Evolutionary conservation across 495 filamentous ascomycete species (phyloP), one percentile per base, ranked within the genome.

Genomic region (Aspergillus wentii): DNA sequence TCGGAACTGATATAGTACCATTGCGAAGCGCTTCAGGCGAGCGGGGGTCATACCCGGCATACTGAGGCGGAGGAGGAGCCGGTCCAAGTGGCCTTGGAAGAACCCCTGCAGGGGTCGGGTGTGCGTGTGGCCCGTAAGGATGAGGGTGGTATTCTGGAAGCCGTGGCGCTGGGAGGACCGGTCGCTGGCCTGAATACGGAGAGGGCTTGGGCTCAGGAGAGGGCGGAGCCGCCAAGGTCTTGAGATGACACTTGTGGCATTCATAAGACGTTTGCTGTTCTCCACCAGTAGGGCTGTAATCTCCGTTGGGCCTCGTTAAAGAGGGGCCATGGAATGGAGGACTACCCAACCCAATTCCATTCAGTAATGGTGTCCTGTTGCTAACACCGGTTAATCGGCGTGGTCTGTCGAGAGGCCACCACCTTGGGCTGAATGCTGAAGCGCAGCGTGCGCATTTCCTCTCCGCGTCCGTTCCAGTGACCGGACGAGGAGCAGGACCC

Each of bases 241-340:
- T 70, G 31, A 74, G 41, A 45, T 74, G 66, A 40, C 72, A 76
- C 41, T 74, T 75, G 47, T 76, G 72, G 43, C 72, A 76, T 49
- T 72, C 68, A 20, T 64, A 67, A 3, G 46, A 30, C 5, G 35
- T n/a, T n/a, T n/a, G 19, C 39, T 54, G 51, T 19, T 31, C 41
- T 33, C 14, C 25, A 19, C 34, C 46, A 16, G 41, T 27, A 18
- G 33, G 41, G 11, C 29, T 41, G 31, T 42, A 44, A 21, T 67
- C 60, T 2, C 61, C 63, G 41, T 64, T 65, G 17, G 52, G 35
- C 15, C 57, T 61, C 21, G 48, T 30, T 11, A 60, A 51, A n/a
- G 47, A 38, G 27, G 35, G 25, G n/a, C n/a, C n/a, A 15, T 56
- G 42, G 30, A 53, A 66, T 17, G 54, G 48, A 30, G 43, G 32